Percentiles rank a stretch among this genome's conserved stretches.
These are phyloP conservation scores for Saccharomyces paradoxus DNA, from an alignment of 805 yeast genomes.

Conservation along the genomic window DNA sequence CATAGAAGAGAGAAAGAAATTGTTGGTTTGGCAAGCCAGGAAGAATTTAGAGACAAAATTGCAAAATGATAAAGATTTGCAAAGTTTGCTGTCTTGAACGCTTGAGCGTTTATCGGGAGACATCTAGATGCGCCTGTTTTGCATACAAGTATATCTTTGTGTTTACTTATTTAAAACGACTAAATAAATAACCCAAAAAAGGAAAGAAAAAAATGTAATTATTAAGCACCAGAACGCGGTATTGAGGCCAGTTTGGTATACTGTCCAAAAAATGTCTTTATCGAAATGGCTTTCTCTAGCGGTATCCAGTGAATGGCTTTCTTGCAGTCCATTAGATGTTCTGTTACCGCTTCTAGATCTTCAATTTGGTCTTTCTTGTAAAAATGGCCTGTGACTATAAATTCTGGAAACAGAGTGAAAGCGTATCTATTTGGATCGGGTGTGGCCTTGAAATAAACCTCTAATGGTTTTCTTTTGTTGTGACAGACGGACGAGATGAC, in stretches of 20 bases:
- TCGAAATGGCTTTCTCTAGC: slow-evolving; percentile 2
- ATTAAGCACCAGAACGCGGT: background rate
- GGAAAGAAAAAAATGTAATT: background rate
- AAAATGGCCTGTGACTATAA: background rate
- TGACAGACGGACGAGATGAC: background rate
- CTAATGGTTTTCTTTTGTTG: background rate
- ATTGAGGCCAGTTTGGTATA: slow-evolving; percentile 4
- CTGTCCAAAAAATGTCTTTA: slow-evolving; percentile 9
- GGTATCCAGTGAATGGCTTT: slow-evolving; percentile 5
- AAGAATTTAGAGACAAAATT: slow-evolving; percentile 38
- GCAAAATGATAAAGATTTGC: slow-evolving; percentile 10
- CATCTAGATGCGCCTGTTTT: background rate
- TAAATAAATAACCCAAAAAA: background rate
- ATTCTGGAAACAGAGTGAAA: background rate
- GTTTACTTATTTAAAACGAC: background rate
- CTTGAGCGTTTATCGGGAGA: background rate
- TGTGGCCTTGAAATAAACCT: background rate
- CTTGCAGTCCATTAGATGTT: background rate
- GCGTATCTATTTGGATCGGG: background rate
- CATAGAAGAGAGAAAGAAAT: slow-evolving; percentile 25
- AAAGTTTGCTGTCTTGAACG: slow-evolving; percentile 1
- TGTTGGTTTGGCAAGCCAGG: slow-evolving; percentile 55
- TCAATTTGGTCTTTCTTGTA: background rate
- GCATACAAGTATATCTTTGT: background rate
- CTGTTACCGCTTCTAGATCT: background rate